Percentiles rank a stretch among this genome's conserved stretches.
Evolutionary conservation across 148 eudicot genomes (phyloP).

Genomic region (Amaranthus hypochondriacus): DNA sequence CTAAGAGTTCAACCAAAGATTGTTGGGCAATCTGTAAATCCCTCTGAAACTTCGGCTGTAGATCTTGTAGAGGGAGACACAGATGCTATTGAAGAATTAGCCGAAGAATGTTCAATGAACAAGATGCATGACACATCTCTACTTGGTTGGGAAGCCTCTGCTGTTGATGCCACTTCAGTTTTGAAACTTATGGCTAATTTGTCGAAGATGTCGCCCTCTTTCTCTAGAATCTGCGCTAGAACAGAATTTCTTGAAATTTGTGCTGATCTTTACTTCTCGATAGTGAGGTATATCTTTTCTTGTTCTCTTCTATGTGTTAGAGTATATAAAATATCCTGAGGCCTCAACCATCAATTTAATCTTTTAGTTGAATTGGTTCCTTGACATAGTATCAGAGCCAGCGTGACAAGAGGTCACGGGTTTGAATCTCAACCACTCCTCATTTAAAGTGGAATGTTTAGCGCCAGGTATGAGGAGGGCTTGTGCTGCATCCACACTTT

Average conservation of each 20-base stretch:
- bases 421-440: no score
- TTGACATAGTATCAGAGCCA: no score
- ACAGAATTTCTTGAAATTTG: conserved; percentile 88
- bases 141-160: conserved; percentile 76
- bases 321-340: no score
- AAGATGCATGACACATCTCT: conserved; percentile 61
- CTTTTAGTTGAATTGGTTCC: no score
- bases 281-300: conserved; percentile 57
- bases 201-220: conserved; percentile 71
- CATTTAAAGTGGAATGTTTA: no score
- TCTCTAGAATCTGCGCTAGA: conserved; percentile 68
- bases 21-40: conserved; percentile 56
- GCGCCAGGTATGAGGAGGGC: no score
- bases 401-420: no score
- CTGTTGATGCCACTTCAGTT: conserved; percentile 82
- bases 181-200: conserved; percentile 85
- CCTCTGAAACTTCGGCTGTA: conserved; percentile 52
- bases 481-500: no score
- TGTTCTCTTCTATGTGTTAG: neutral
- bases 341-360: no score
- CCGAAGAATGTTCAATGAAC: conserved; percentile 70
- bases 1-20: conserved; percentile 50
- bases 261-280: conserved; percentile 76
- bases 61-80: conserved; percentile 58
- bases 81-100: conserved; percentile 79